Evolutionary conservation across 208 protist genomes (phyloP), one percentile per base, ranked within the genome.

Genomic region (Crithidia sp.): DNA sequence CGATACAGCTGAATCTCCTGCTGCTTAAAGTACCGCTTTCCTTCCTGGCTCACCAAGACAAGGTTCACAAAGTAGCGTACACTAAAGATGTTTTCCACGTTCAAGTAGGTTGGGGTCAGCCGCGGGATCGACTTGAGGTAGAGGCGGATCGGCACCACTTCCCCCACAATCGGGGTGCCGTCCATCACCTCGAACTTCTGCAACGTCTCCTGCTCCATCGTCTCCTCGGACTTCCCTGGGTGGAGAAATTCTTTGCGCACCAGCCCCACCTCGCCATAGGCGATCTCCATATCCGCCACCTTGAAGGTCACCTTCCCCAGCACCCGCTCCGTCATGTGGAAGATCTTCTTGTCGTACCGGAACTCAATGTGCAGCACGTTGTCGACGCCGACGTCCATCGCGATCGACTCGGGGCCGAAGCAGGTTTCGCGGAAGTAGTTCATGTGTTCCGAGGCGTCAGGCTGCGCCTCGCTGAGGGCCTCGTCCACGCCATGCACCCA

Each of bases 101-200:
- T 86, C 16, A 43, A 50, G 75, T 93, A 96, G 3, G 92, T 93
- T 19, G 92, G 94, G 4, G 94, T 96, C 40, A 98, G 82, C 28
- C 85, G 76, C 10, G 92, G 91, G 53, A 96, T 80, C 50, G 86
- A 82, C 41, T 84, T 77, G 10, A 98, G 79, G 47, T 92, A 96
- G 17, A 98, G 69, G 0, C 94, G 88, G 54, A 98, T 95, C 7
- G 94, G 94, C n/a, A 98, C 81, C 17, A 97, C 88, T 69, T 98
- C 94, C 3, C 93, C 92, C 12, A 90, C 84, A 69, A 96, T 92
- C 28, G 94, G 94, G 0, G 85, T 89, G 50, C 94, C 94, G 68
- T 98, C 94, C 91, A 98, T 97, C 37, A 98, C 86, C 68, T 98
- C 94, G 73, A 94, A 96, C 71, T 90, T 93, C 74, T 93, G 88